Conservation (phyloP, 805 yeast species). For the Yarrowia sp. region DNA sequence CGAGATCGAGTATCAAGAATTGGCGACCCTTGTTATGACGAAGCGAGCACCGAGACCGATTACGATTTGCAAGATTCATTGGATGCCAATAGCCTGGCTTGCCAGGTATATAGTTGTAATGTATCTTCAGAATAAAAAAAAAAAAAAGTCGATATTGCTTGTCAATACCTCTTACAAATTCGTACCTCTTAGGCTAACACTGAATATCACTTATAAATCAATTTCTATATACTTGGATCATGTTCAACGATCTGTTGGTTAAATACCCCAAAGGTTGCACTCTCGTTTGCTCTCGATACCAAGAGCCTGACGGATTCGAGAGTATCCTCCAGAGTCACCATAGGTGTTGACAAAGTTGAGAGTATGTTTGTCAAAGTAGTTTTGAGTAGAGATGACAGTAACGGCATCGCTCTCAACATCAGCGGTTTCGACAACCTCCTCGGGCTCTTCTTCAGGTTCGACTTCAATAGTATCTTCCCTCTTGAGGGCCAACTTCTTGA, state of each 20-base stretch:
- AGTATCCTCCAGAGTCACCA: slow-evolving; percentile 14
- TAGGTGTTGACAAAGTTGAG: slow-evolving; percentile 16
- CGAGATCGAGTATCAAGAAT: no score
- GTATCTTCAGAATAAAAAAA: no score
- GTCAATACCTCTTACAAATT: no score
- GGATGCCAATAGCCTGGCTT: no score
- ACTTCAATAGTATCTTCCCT: not conserved
- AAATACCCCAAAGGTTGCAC: slow-evolving; percentile 11
- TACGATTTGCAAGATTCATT: no score
- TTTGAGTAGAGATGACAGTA: not conserved
- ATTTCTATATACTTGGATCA: not conserved
- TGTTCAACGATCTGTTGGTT: not conserved
- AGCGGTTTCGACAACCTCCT: not conserved
- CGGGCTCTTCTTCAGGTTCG: not conserved
- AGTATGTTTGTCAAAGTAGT: slow-evolving; percentile 5
- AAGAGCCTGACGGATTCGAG: not conserved
- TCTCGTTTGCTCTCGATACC: not conserved
- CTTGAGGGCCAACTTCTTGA: not conserved
- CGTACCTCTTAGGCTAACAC: no score
- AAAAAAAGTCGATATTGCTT: no score
- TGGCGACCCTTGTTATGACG: no score
- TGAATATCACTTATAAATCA: no score
- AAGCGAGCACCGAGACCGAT: no score
- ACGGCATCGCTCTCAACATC: not conserved
- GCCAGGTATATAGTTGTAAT: no score